These are phyloP conservation scores for Macroventuria anomochaeta DNA, from an alignment of 2,329 filamentous ascomycete species.

Conservation along the genomic window DNA sequence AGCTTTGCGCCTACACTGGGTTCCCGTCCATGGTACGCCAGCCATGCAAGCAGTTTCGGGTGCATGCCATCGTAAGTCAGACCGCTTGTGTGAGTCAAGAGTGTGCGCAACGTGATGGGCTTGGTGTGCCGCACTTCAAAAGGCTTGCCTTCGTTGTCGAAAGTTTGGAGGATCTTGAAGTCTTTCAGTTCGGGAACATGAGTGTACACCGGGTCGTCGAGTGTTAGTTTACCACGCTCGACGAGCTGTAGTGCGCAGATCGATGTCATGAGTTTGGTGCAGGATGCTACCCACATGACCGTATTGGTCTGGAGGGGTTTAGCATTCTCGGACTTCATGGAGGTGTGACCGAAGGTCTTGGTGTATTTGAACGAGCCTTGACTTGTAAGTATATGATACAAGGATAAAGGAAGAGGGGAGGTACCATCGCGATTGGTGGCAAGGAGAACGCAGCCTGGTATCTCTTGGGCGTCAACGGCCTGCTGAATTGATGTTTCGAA, in stretches of 20 bases:
- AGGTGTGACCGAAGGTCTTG: conserved; percentile 44
- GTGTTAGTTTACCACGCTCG: conserved; percentile 39
- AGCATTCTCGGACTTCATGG: conserved; percentile 14
- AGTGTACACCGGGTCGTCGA: conserved; percentile 43
- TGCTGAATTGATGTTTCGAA: conserved; percentile 32
- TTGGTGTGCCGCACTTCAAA: conserved; percentile 32
- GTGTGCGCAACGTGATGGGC: conserved; percentile 43
- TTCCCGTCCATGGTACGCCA: conserved; percentile 30
- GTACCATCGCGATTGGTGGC: conserved; percentile 35
- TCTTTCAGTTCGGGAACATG: conserved; percentile 43
- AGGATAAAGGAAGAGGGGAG: not conserved
- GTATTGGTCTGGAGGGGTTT: conserved; percentile 20
- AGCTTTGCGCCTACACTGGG: conserved; percentile 20
- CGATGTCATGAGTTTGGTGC: conserved; percentile 49
- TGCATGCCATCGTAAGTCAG: conserved; percentile 54
- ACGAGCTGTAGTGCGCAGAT: conserved; percentile 46
- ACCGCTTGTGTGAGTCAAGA: conserved; percentile 61
- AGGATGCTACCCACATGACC: conserved; percentile 49
- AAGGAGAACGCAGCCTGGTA: conserved; percentile 31
- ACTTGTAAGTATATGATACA: not conserved
- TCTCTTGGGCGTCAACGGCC: conserved; percentile 26
- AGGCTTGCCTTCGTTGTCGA: conserved; percentile 32
- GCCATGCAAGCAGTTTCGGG: conserved; percentile 52
- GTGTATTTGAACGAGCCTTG: conserved; percentile 38
- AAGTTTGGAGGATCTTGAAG: conserved; percentile 33